A percentile compares a stretch with the other conserved stretches of the same genome.
These are phyloP conservation scores for Aegilops bicornis DNA, from an alignment of 176 grass and related monocot genomes.

Conservation along the genomic window DNA sequence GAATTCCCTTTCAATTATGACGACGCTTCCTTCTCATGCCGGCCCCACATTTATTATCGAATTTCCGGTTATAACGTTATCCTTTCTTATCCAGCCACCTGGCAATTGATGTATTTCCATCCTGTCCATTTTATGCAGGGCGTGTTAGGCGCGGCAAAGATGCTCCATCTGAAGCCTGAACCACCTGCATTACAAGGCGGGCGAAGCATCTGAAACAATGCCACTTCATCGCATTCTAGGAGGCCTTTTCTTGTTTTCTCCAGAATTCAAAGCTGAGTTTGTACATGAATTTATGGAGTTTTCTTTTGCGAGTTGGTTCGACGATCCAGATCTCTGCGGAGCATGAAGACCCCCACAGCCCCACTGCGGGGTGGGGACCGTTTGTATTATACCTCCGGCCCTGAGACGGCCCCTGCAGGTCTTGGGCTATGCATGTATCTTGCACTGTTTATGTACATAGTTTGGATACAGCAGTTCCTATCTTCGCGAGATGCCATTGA, in stretches of 20 bases:
- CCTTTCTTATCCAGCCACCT: not conserved
- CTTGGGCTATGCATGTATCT: constrained; percentile 10
- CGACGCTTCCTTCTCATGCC: not conserved
- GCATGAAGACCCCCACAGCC: not conserved
- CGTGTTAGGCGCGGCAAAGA: not conserved
- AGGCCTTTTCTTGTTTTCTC: constrained; percentile 29
- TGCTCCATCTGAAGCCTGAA: not conserved
- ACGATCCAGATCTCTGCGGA: constrained; percentile 8
- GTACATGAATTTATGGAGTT: constrained; percentile 33
- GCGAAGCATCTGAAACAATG: not conserved
- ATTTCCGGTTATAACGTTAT: constrained; percentile 6
- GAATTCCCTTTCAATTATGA: not conserved
- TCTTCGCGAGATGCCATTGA: not conserved
- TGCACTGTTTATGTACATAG: constrained; percentile 46
- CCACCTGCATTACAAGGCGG: not conserved
- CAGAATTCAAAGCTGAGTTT: constrained; percentile 29
- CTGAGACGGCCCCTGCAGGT: not conserved
- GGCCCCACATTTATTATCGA: not conserved
- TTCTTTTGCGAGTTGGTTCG: not conserved
- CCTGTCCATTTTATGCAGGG: constrained; percentile 33
- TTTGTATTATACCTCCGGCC: constrained; percentile 9
- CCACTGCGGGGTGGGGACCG: not conserved
- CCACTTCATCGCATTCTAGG: not conserved
- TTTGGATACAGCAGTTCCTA: constrained; percentile 20
- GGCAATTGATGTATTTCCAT: not conserved